Evolutionary conservation across 257 asterid genomes (phyloP), one percentile per base, ranked within the genome.

Genomic region (Capsicum rhomboideum): DNA sequence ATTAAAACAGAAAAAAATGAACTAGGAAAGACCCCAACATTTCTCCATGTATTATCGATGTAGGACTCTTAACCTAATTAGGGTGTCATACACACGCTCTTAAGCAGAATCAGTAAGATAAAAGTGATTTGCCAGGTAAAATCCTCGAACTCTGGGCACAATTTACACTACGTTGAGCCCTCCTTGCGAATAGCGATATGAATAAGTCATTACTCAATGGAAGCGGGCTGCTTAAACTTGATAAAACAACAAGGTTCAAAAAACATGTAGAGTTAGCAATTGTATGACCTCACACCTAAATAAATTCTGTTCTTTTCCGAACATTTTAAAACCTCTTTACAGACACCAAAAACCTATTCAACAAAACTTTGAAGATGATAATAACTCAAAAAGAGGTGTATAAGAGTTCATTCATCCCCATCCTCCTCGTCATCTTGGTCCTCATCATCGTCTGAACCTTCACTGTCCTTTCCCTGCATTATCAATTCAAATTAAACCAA

Each of bases 401-500:
- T 16, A 67, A 17, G 26, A 67, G 1, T 34, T 67, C 75, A 67
- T 53, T 90, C 90, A 21, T 82, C 91, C 0, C 86, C 91, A 20
- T 90, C 91, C 0, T 87, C 92, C 0, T 89, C 92, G 6, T 84
- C 89, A 11, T 59, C 78, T 8, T 37, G 58, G 31, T 89, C 92
- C 2, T 85, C 92, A 3, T 91, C 90, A 53, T 90, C 94, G 21
- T 88, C 97, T 1, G 92, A 85, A 37, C 71, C 94, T 77, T 90
- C 94, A 71, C 91, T 88, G 69, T 84, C 95, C 83, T 91, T 91
- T 42, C 79, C 93, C 97, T 93, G 89, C 86, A 89, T 49, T 31
- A 64, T 34, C 52, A 67, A 10, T 82, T 31, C 44, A 58, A 64
- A n/a, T 52, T 52, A 52, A 44, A 44, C 49, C 49, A 44, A 44